Conservation (phyloP, 2,329 filamentous ascomycete species). For the Pestalotiopsis sp. region DNA sequence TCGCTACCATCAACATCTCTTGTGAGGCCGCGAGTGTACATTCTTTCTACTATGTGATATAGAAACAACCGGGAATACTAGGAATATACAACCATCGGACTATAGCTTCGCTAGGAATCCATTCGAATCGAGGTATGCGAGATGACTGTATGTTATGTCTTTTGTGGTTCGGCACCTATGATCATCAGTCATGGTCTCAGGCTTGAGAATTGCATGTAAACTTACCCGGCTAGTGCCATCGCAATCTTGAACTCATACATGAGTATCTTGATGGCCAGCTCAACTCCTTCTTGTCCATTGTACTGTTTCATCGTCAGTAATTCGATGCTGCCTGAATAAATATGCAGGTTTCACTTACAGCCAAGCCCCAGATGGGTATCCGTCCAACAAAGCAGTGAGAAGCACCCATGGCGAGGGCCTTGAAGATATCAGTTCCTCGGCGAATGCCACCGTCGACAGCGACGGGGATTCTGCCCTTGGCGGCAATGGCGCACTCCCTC, state of each 20-base stretch:
- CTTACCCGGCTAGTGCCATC: neutral
- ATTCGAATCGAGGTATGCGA: neutral
- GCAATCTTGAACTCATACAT: slow-evolving; percentile 2
- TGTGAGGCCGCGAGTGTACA: no score
- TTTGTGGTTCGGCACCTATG: neutral
- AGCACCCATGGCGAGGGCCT: slow-evolving; percentile 53
- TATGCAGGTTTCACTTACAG: slow-evolving; percentile 19
- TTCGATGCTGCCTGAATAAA: neutral
- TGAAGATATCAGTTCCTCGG: slow-evolving; percentile 54
- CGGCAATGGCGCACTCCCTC: slow-evolving; percentile 47
- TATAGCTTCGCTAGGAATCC: neutral
- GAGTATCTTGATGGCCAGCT: slow-evolving; percentile 3
- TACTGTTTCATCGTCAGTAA: neutral
- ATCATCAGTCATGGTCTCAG: neutral
- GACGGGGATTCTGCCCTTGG: slow-evolving; percentile 45
- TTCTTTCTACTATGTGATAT: no score
- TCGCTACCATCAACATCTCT: no score
- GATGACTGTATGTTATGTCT: neutral
- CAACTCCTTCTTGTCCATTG: neutral
- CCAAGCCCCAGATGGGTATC: slow-evolving; percentile 52
- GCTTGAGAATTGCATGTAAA: neutral
- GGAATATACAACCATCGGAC: neutral
- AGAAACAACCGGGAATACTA: neutral
- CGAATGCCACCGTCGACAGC: slow-evolving; percentile 53
- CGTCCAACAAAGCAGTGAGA: slow-evolving; percentile 50